Percentiles rank a stretch among this genome's conserved stretches.
phyloP scores from a whole-genome alignment of 768 basidiomycete genomes.

The Termitomyces sp. region DNA sequence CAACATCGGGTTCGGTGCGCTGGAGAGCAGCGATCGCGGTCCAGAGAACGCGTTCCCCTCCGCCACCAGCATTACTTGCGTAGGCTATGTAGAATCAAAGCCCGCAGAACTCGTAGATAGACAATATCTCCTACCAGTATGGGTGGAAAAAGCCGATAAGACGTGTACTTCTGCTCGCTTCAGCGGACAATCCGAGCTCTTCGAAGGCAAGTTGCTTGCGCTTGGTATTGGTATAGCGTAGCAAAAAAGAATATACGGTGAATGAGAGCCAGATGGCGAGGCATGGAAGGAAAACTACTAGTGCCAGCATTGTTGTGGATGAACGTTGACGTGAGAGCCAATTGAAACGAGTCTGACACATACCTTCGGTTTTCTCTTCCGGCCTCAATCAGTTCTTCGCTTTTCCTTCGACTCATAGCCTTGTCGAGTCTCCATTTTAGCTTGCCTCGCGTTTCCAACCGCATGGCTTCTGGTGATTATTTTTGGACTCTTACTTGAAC shows the following conservation, averaged over 20 bases:
- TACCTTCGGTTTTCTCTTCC: no score
- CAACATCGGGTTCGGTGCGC: conserved; percentile 45
- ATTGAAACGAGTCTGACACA: no score
- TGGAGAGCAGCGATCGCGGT: conserved; percentile 1
- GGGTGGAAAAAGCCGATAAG: conserved; percentile 92
- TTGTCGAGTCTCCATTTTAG: not conserved
- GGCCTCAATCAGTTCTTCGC: not conserved
- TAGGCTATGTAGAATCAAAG: conserved; percentile 37
- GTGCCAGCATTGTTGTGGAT: not conserved
- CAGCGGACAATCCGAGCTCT: conserved; percentile 23
- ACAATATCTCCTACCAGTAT: conserved; percentile 67
- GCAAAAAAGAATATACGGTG: conserved; percentile 6
- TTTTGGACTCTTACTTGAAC: not conserved
- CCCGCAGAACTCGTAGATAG: conserved; percentile 3
- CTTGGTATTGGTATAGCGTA: conserved; percentile 12
- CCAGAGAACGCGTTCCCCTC: conserved; percentile 80
- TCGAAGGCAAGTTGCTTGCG: conserved; percentile 7
- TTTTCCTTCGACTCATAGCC: not conserved
- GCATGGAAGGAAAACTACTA: not conserved
- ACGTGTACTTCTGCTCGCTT: conserved; percentile 18
- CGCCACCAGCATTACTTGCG: conserved; percentile 88
- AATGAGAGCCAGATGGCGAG: conserved; percentile 12
- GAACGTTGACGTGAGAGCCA: not conserved
- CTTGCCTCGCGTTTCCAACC: not conserved
- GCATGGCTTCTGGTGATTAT: not conserved